phyloP scores from a whole-genome alignment of 257 asterid genomes.

The Solanum peruvianum region DNA sequence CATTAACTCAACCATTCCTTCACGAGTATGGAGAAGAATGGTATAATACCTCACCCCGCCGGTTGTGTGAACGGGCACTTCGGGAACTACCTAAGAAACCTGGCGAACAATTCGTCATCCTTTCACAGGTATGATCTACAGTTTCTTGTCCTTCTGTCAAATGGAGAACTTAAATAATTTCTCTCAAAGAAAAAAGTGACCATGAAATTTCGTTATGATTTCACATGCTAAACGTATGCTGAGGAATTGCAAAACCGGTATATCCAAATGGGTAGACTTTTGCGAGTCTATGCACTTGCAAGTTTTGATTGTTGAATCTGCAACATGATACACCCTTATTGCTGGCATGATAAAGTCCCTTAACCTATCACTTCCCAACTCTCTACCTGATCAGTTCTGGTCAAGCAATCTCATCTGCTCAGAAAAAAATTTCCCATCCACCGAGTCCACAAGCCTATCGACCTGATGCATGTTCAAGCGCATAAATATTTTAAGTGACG shows the following conservation, averaged over 20 bases:
- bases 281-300: not conserved
- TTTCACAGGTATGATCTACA: slow-evolving; percentile 59
- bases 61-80: slow-evolving; percentile 90
- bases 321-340: not conserved
- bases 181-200: no score
- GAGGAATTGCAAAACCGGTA: not conserved
- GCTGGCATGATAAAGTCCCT: not conserved
- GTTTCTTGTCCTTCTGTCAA: not conserved
- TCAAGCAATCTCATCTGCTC: not conserved
- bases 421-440: not conserved
- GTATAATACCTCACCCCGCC: slow-evolving; percentile 92
- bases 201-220: not conserved
- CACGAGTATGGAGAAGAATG: slow-evolving; percentile 98
- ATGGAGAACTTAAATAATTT: not conserved
- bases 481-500: not conserved
- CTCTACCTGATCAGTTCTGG: not conserved
- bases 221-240: not conserved
- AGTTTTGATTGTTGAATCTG: not conserved
- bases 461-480: not conserved
- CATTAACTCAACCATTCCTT: slow-evolving; percentile 89
- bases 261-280: not conserved
- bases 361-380: not conserved
- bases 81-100: slow-evolving; percentile 66
- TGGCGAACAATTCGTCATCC: slow-evolving; percentile 75
- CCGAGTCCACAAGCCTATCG: not conserved